Evolutionary conservation across 805 yeast genomes (phyloP).

Genomic region (Huiozyma naganishii): DNA sequence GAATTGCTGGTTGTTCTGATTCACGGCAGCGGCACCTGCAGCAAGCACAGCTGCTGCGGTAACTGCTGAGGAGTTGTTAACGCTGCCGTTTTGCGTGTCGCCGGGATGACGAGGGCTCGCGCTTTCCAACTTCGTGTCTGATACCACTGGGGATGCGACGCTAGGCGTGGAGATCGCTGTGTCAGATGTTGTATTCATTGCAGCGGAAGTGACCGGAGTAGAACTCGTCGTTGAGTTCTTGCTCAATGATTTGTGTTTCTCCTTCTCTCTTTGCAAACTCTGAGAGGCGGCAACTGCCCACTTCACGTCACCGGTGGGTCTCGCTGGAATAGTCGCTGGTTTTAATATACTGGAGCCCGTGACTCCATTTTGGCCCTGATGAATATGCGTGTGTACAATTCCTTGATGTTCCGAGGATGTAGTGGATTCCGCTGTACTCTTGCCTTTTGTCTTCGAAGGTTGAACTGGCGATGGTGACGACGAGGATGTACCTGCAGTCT

Average conservation of each 20-base stretch:
- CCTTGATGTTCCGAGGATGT: constrained; percentile 2
- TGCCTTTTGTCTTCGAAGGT: constrained; percentile 11
- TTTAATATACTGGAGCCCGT: constrained; percentile 30
- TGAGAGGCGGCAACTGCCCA: constrained; percentile 48
- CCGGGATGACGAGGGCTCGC: not conserved
- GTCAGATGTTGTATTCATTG: constrained; percentile 14
- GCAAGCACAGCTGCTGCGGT: constrained; percentile 20
- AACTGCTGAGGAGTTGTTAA: constrained; percentile 8
- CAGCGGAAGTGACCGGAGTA: constrained; percentile 8
- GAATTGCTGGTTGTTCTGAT: constrained; percentile 16
- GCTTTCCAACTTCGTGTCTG: not conserved
- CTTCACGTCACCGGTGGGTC: constrained; percentile 42
- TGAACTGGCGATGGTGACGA: constrained; percentile 3
- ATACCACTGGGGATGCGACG: not conserved
- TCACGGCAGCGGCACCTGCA: constrained; percentile 20
- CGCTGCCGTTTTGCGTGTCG: not conserved
- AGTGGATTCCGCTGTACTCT: constrained; percentile 5
- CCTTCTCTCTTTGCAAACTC: constrained; percentile 15
- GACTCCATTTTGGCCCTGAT: constrained; percentile 23
- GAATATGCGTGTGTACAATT: constrained; percentile 23
- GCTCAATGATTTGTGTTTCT: constrained; percentile 1
- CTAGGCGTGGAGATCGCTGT: constrained; percentile 3
- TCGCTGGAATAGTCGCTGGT: constrained; percentile 44
- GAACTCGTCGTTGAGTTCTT: constrained; percentile 1
- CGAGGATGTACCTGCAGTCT: constrained; percentile 1